phyloP scores from a whole-genome alignment of 2,329 filamentous ascomycete species.

The Dactylellina haptotyla region DNA sequence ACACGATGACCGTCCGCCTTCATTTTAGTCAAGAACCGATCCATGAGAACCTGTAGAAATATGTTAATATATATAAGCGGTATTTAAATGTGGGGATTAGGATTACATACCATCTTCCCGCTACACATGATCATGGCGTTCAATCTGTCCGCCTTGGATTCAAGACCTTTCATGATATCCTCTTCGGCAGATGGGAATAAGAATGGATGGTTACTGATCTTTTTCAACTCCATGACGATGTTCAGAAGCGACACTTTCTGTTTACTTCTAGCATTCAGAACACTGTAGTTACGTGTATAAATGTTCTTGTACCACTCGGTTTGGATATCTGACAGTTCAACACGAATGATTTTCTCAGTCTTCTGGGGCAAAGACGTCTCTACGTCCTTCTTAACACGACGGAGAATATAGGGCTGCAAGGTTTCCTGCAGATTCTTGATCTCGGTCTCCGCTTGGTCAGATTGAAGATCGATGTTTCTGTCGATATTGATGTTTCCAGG shows the following conservation, averaged over 20 bases:
- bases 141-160: conserved; percentile 85
- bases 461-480: conserved; percentile 85
- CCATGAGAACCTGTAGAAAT: conserved; percentile 70
- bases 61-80: conserved; percentile 3
- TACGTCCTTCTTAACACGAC: conserved; percentile 95
- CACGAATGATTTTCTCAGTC: conserved; percentile 98
- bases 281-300: conserved; percentile 92
- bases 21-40: conserved; percentile 91
- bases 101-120: conserved; percentile 88
- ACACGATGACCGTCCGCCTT: conserved; percentile 94
- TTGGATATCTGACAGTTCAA: conserved; percentile 95
- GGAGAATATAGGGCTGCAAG: conserved; percentile 93
- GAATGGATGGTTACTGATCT: conserved; percentile 97
- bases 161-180: conserved; percentile 81
- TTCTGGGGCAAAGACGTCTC: conserved; percentile 96
- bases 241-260: conserved; percentile 96
- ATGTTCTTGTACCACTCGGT: conserved; percentile 99
- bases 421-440: conserved; percentile 83
- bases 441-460: conserved; percentile 84
- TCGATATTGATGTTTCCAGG: conserved; percentile 93
- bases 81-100: neutral
- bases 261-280: conserved; percentile 82
- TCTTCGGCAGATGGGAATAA: conserved; percentile 97
- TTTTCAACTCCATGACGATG: conserved; percentile 99
- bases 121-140: conserved; percentile 95